Evolutionary conservation across 2,329 filamentous ascomycete genomes (phyloP).

Genomic region (Epichloe gansuensis): DNA sequence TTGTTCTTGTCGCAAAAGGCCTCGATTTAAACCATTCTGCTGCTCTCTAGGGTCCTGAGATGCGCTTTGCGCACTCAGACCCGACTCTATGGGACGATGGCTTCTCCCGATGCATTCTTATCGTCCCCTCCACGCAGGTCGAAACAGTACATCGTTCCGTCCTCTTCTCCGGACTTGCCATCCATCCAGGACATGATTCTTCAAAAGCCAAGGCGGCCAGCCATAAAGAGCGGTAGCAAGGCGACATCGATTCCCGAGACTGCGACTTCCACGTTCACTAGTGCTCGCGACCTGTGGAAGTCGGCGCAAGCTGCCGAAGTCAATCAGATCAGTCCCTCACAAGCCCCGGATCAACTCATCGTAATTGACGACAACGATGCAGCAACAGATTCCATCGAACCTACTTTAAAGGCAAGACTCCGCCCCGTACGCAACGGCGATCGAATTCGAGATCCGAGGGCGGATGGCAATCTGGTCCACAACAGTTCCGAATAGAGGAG

Average conservation of each 20-base stretch:
- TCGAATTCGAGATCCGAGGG: not conserved
- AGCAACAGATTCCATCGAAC: conserved; percentile 1
- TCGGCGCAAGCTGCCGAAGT: conserved; percentile 16
- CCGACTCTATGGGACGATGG: conserved; percentile 17
- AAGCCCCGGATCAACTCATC: not conserved
- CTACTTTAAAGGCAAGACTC: not conserved
- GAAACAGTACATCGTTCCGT: conserved; percentile 21
- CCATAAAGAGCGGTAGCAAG: conserved; percentile 25
- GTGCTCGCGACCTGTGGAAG: conserved; percentile 26
- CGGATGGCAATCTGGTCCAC: not conserved
- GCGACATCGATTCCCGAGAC: conserved; percentile 24
- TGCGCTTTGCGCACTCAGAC: conserved; percentile 36
- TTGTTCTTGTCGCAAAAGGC: not conserved
- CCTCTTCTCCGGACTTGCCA: conserved; percentile 45
- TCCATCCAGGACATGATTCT: conserved; percentile 36
- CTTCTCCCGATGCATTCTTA: conserved; percentile 20
- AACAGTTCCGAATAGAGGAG: not conserved
- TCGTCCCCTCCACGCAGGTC: conserved; percentile 20
- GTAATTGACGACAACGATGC: conserved; percentile 2
- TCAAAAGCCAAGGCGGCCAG: conserved; percentile 20
- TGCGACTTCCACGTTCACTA: conserved; percentile 28
- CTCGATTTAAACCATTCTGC: conserved; percentile 15
- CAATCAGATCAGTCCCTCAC: not conserved
- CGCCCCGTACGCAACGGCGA: not conserved
- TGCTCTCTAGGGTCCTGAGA: conserved; percentile 19